Conservation (phyloP, 805 yeast genomes). For the Candida fluviatilis region DNA sequence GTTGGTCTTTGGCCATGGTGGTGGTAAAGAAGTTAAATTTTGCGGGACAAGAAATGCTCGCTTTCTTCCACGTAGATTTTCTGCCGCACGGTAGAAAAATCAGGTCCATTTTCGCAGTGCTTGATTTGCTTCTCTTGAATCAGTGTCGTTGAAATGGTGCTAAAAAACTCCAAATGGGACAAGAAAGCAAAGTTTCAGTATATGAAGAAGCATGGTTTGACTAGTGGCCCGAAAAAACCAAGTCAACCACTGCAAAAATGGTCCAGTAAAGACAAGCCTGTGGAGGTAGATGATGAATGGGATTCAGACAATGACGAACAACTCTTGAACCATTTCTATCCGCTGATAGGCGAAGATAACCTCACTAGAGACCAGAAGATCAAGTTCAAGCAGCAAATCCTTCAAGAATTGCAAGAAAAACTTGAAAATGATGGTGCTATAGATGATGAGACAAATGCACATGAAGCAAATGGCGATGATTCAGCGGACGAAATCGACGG, state of each 20-base stretch:
- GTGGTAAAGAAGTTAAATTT: background rate
- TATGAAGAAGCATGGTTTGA: constrained; percentile 38
- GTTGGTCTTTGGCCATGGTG: constrained; percentile 7
- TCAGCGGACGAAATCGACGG: constrained; percentile 24
- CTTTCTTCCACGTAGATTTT: background rate
- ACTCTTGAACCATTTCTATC: constrained; percentile 36
- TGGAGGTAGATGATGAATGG: constrained; percentile 35
- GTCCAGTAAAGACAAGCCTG: constrained; percentile 24
- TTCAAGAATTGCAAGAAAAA: constrained; percentile 18
- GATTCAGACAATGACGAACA: constrained; percentile 40
- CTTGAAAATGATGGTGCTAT: constrained; percentile 11
- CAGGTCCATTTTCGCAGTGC: too few species aligned
- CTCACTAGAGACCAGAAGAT: constrained; percentile 30
- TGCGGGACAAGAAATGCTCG: background rate
- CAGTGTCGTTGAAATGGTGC: too few species aligned
- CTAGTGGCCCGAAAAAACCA: constrained; percentile 9
- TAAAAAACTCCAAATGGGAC: constrained; percentile 43
- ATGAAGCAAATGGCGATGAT: constrained; percentile 7
- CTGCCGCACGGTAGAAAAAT: background rate
- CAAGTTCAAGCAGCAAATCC: constrained; percentile 32
- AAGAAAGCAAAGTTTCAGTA: constrained; percentile 37
- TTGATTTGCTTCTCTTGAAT: too few species aligned
- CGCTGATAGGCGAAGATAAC: constrained; percentile 31
- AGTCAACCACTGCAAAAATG: constrained; percentile 26
- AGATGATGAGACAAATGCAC: constrained; percentile 9